Conservation (phyloP, 768 basidiomycete species). For the Leccinum imitatum region DNA sequence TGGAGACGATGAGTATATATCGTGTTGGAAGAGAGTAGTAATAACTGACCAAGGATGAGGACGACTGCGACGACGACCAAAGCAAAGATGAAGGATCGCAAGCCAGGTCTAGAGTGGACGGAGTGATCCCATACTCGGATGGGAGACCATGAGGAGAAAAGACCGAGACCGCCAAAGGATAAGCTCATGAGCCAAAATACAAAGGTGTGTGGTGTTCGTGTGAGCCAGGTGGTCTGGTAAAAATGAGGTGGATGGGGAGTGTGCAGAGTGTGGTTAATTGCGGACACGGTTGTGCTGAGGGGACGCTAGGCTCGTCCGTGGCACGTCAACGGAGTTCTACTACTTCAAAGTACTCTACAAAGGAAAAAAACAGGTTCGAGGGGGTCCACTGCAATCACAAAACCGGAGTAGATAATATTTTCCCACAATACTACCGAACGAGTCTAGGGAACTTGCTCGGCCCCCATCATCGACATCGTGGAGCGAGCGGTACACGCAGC, state of each 20-base stretch:
- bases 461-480: neutral
- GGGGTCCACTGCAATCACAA: constrained; percentile 14
- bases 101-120: constrained; percentile 57
- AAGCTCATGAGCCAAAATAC: constrained; percentile 62
- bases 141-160: constrained; percentile 58
- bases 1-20: constrained; percentile 3
- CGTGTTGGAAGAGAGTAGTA: neutral
- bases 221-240: constrained; percentile 34
- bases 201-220: constrained; percentile 43
- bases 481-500: neutral
- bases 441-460: neutral
- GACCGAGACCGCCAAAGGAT: constrained; percentile 59
- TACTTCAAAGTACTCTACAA: constrained; percentile 5
- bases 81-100: constrained; percentile 69
- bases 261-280: constrained; percentile 29
- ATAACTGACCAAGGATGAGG: constrained; percentile 65
- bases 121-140: constrained; percentile 50
- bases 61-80: constrained; percentile 67
- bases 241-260: constrained; percentile 27
- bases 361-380: constrained; percentile 5
- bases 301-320: constrained; percentile 18
- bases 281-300: constrained; percentile 43
- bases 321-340: neutral
- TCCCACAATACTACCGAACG: constrained; percentile 11
- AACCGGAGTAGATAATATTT: constrained; percentile 29